These are phyloP conservation scores for Avena sativa DNA, from an alignment of 176 grass and related monocot genomes.

Conservation along the genomic window DNA sequence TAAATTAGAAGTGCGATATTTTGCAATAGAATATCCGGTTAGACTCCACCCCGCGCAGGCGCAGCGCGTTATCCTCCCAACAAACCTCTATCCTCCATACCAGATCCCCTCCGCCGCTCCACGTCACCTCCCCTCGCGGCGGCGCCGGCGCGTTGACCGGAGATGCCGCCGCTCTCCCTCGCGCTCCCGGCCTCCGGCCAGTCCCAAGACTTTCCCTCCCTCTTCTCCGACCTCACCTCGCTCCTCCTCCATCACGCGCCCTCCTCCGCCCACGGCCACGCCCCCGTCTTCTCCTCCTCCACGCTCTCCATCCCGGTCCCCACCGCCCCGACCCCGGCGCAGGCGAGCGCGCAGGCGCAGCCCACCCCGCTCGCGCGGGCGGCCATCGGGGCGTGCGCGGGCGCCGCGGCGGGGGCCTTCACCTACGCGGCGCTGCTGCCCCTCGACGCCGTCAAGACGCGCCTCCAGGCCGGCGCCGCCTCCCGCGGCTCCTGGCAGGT, in stretches of 20 bases:
- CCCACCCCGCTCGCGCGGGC: slow-evolving; percentile 69
- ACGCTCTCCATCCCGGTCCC: slow-evolving; percentile 50
- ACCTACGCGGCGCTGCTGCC: slow-evolving; percentile 89
- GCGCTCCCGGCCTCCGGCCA: background rate
- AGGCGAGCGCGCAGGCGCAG: background rate
- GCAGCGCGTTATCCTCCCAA: background rate
- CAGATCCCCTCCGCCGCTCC: background rate
- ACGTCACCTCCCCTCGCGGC: background rate
- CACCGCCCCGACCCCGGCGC: background rate
- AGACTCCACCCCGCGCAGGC: background rate
- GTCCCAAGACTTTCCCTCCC: slow-evolving; percentile 44
- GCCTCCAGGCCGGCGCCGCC: slow-evolving; percentile 64
- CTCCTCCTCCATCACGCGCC: slow-evolving; percentile 54
- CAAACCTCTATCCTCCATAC: background rate
- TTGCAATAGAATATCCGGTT: background rate
- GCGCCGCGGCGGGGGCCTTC: slow-evolving; percentile 80
- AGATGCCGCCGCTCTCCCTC: slow-evolving; percentile 35
- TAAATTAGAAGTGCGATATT: background rate
- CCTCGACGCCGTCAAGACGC: slow-evolving; percentile 88
- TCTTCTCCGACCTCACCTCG: slow-evolving; percentile 65
- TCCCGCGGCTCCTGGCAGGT: slow-evolving; percentile 59
- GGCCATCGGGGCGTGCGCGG: slow-evolving; percentile 74
- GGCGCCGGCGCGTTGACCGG: background rate
- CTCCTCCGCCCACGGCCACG: background rate
- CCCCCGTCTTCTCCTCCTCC: slow-evolving; percentile 51